phyloP scores from a whole-genome alignment of 257 asterid species.

The Fraxinus pennsylvanica region DNA sequence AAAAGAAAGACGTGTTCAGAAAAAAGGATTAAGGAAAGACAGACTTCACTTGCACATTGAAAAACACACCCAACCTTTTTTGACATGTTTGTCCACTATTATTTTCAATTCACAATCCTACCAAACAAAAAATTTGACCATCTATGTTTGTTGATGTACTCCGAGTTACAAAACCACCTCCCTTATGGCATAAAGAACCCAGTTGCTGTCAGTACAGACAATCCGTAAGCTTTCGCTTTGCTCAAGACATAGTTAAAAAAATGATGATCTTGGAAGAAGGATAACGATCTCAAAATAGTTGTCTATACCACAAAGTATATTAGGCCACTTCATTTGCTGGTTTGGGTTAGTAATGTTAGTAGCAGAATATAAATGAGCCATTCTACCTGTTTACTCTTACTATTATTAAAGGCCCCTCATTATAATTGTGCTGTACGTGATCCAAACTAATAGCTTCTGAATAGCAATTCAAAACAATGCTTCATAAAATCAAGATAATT shows the following conservation, averaged over 20 bases:
- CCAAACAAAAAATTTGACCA: not conserved
- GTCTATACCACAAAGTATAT: not conserved
- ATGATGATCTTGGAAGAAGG: not conserved
- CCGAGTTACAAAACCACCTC: not conserved
- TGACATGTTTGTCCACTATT: not conserved
- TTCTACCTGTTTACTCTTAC: not conserved
- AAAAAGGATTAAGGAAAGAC: not conserved
- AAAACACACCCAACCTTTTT: not conserved
- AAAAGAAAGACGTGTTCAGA: too few species aligned
- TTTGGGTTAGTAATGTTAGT: not conserved
- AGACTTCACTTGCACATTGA: not conserved
- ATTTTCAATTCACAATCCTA: not conserved
- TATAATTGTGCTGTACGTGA: not conserved
- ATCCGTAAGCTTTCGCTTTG: constrained; percentile 1
- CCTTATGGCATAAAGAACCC: not conserved
- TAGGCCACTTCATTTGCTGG: not conserved
- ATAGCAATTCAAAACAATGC: not conserved
- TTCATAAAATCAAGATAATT: not conserved
- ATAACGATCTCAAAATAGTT: not conserved
- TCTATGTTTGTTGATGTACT: not conserved
- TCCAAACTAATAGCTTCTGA: not conserved
- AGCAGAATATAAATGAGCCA: not conserved
- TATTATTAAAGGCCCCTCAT: not conserved
- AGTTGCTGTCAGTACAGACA: not conserved
- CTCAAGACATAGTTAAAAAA: not conserved